Evolutionary conservation across 352 stramenopile species (phyloP).

Genomic region (Globisporangium middletonii): DNA sequence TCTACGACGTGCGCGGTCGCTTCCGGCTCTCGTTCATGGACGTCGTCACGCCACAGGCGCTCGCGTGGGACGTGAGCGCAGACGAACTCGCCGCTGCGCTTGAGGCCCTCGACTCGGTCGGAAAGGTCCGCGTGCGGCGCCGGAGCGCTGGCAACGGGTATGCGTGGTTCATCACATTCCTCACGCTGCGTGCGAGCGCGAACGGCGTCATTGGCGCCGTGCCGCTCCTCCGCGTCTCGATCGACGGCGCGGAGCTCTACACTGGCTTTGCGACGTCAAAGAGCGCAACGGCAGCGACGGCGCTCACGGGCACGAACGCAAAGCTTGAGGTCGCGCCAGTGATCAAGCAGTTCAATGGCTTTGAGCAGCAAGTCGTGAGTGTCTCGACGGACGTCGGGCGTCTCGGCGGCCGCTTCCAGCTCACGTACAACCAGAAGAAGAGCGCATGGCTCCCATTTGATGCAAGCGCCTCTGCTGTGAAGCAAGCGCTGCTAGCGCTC

Average conservation of each 20-base stretch:
- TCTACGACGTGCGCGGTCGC: conserved; percentile 77
- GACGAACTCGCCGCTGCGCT: conserved; percentile 77
- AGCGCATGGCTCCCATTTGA: conserved; percentile 69
- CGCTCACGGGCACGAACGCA: conserved; percentile 73
- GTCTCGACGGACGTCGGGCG: conserved; percentile 52
- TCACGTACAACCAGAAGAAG: conserved; percentile 83
- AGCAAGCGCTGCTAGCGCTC: conserved; percentile 45
- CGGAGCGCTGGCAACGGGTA: conserved; percentile 69
- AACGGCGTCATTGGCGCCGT: conserved; percentile 45
- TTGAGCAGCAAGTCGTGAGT: conserved; percentile 87
- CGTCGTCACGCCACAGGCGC: conserved; percentile 41
- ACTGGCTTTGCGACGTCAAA: conserved; percentile 42
- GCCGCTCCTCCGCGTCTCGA: conserved; percentile 64
- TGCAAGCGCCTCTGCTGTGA: conserved; percentile 42
- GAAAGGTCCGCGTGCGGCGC: conserved; percentile 67
- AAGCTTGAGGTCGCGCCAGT: conserved; percentile 70
- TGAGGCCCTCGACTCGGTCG: conserved; percentile 78
- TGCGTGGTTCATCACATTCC: conserved; percentile 78
- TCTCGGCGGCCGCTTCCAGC: conserved; percentile 82
- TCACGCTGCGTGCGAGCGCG: conserved; percentile 45
- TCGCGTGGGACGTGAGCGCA: conserved; percentile 75
- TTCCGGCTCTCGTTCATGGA: conserved; percentile 84
- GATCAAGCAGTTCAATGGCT: conserved; percentile 88
- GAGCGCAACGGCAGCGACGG: conserved; percentile 19
- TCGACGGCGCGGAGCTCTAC: conserved; percentile 57